A percentile compares a stretch with the other conserved stretches of the same genome.
Conservation (phyloP, 495 filamentous ascomycete species). For the Penicillium chermesinum region DNA sequence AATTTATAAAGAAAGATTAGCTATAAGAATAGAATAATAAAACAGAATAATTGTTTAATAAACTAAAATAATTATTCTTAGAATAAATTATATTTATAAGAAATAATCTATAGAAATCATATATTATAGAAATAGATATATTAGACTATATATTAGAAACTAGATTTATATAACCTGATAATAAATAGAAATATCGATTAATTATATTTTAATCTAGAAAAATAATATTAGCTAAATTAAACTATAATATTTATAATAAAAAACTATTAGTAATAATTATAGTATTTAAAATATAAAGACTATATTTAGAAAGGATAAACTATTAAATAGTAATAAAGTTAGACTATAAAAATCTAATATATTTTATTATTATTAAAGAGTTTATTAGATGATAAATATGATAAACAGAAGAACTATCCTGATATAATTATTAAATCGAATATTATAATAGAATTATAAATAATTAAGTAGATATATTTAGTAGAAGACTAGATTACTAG, state of each 20-base stretch:
- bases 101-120: background rate
- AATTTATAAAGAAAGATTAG: constrained; percentile 1
- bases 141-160: background rate
- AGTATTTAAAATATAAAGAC: background rate
- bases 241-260: background rate
- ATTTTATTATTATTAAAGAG: background rate
- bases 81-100: background rate
- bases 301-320: background rate
- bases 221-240: background rate
- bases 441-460: background rate
- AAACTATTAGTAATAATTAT: background rate
- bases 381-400: background rate
- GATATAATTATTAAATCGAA: background rate
- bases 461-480: background rate
- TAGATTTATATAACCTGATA: background rate
- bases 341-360: constrained; percentile 1
- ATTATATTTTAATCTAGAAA: background rate
- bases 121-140: background rate
- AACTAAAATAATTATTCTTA: background rate
- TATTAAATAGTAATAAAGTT: background rate
- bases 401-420: background rate
- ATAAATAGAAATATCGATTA: background rate
- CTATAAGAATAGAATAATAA: constrained; percentile 2
- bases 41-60: background rate
- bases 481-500: background rate